Evolutionary conservation across 2,329 filamentous ascomycete genomes (phyloP), one percentile per base, ranked within the genome.

Genomic region (Colletotrichum filicis): DNA sequence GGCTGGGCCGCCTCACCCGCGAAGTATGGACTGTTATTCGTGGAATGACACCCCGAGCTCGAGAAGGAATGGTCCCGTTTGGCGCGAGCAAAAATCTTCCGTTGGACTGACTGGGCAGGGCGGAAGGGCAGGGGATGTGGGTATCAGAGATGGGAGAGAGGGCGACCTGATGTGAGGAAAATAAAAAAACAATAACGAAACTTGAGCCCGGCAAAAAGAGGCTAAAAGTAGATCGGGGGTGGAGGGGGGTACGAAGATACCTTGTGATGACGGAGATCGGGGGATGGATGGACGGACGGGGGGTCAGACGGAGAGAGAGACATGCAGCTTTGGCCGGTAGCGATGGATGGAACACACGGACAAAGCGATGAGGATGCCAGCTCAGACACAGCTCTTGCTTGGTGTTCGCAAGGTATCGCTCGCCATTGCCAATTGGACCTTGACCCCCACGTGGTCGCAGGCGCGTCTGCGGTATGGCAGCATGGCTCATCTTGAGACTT

Each of bases 1-100:
- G 70, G 70, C 66, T 73, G 70, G 70, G 53, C 70, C 70, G 60
- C 66, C 55, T 73, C 66, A 60, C 30, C 52, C 64, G 66, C 70
- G 11, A 64, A 26, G 12, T 37, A 53, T 62, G 70, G 32, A 46
- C 56, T 69, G 65, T 61, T 60, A 73, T 73, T 73, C 70, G 70
- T 73, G 70, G 70, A 73, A 73, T 65, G 66, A 70, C 32, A 73
- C 42, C 60, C 66, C 66, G 70, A 70, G 66, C 22, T 52, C 16
- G 46, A 60, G 35, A n/a, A 56, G 66, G 66, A 73, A 69, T 57
- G 60, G 58, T 35, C 49, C 69, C 37, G 55, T 64, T 72, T 32
- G 37, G 65, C 53, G 53, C 53, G 57, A 64, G 58, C 61, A 63
- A 64, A 37, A 57, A 70, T 73, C 49, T 70, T 73, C 55, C 70